Base-by-base conservation (phyloP, 2,329 filamentous ascomycete genomes). In the Diaporthe australafricana region DNA sequence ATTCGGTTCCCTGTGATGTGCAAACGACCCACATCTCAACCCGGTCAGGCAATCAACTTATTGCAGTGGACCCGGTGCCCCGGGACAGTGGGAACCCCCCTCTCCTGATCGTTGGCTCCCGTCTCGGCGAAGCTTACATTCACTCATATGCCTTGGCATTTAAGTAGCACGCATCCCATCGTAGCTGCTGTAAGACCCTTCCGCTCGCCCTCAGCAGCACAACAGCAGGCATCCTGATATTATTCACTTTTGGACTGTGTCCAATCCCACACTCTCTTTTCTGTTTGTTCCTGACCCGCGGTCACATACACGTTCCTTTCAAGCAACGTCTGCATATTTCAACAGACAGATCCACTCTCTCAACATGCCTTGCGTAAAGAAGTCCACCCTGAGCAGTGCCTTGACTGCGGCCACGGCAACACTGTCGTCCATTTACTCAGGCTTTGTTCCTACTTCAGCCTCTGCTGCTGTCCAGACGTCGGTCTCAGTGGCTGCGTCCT, bases 381-480 rank as follows among this genome's bases (percentile, higher is more conserved):
- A 53, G 14, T 71, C 71, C 20, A 68, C 52, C 2, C 63, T 73
- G 17, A 71, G 71, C 56, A 68, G 68, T 32, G 71, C 68, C 55
- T 56, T 73, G 55, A 53, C 68, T 7, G 69, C 68, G n/a, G 69
- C 71, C 48, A 73, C 71, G 57, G 68, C 68, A 7, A 53, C 68
- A 8, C 60, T 73, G n/a, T 72, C 70, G 25, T 68, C 70, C 55
- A 65, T 71, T 35, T 60, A 68, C 53, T 35, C 45, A 1, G 40
- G 32, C 12, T 52, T 62, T 2, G 40, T 55, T 3, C 52, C 62
- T 14, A 16, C 42, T 17, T 48, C 70, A n/a, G 20, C 52, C 1
- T 32, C 60, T 0, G 35, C 63, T n/a, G 25, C 70, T 7, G n/a
- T 66, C 2, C 42, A 45, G 17, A 55, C 57, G 0, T 56, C 50